Conservation (phyloP, 441 rosid genomes). For the Brassica hybrid region DNA sequence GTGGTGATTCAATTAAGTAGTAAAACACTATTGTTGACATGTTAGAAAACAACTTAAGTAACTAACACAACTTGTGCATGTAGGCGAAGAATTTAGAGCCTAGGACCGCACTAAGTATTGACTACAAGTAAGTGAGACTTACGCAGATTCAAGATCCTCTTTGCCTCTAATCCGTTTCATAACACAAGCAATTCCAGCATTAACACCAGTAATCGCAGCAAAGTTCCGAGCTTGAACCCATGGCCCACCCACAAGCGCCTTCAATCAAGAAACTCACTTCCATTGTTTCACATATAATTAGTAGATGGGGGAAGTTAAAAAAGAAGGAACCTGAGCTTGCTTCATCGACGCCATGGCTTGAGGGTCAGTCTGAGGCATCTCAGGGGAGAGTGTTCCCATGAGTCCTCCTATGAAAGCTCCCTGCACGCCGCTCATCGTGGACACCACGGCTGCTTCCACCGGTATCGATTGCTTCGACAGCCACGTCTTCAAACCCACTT, state of each 20-base stretch:
- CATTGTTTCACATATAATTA: neutral
- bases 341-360: conserved; percentile 81
- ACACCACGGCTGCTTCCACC: conserved; percentile 83
- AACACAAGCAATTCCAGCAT: conserved; percentile 86
- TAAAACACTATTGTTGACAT: neutral
- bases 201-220: conserved; percentile 88
- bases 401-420: conserved; percentile 90
- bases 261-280: conserved; percentile 1
- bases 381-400: conserved; percentile 74
- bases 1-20: neutral
- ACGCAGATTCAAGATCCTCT: conserved; percentile 86
- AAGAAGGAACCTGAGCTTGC: conserved; percentile 80
- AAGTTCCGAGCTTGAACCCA: conserved; percentile 93
- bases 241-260: conserved; percentile 95
- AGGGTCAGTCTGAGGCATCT: conserved; percentile 51
- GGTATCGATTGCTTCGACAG: conserved; percentile 76
- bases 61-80: neutral
- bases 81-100: no score
- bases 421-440: conserved; percentile 71
- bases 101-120: no score
- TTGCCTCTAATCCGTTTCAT: conserved; percentile 93
- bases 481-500: conserved; percentile 75
- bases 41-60: neutral
- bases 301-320: neutral
- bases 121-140: conserved; percentile 33